A percentile compares a stretch with the other conserved stretches of the same genome.
Evolutionary conservation across 305 asterid genomes (phyloP).

Genomic region (Rubia tinctorum): DNA sequence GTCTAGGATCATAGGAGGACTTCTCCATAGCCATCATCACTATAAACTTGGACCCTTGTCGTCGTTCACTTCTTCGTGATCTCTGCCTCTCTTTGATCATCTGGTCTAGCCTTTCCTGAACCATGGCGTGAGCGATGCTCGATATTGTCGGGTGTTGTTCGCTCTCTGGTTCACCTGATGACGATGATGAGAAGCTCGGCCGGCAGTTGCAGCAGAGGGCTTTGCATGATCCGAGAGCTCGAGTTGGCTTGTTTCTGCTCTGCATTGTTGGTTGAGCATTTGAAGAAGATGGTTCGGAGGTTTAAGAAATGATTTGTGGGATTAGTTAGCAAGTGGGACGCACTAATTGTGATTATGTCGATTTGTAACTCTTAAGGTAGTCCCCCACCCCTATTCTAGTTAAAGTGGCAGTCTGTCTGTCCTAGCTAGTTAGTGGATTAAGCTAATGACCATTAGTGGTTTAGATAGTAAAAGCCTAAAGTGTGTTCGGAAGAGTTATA

Average conservation of each 20-base stretch:
- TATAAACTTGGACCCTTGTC: constrained; percentile 37
- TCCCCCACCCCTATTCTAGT: not conserved
- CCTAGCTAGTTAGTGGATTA: constrained; percentile 10
- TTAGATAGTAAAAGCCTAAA: no score
- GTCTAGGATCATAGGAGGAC: constrained; percentile 53
- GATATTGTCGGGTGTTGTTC: constrained; percentile 39
- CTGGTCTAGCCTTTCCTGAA: constrained; percentile 60
- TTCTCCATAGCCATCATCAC: constrained; percentile 76
- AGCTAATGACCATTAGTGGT: no score
- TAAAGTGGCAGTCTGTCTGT: constrained; percentile 17
- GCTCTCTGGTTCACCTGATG: constrained; percentile 49
- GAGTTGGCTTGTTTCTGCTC: constrained; percentile 40
- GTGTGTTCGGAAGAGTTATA: no score
- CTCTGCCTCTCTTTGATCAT: constrained; percentile 50
- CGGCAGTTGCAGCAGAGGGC: constrained; percentile 59
- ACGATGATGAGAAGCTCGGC: constrained; percentile 52
- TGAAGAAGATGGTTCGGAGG: constrained; percentile 24
- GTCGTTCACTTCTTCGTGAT: constrained; percentile 25
- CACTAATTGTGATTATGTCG: constrained; percentile 39
- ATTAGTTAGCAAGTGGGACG: constrained; percentile 36
- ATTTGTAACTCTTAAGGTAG: constrained; percentile 19
- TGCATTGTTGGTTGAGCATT: constrained; percentile 31
- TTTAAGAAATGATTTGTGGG: constrained; percentile 32
- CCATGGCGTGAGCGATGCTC: constrained; percentile 71
- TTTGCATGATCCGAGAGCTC: constrained; percentile 33